Base-by-base conservation (phyloP, 352 stramenopile species). In the Phytophthora litchii region DNA sequence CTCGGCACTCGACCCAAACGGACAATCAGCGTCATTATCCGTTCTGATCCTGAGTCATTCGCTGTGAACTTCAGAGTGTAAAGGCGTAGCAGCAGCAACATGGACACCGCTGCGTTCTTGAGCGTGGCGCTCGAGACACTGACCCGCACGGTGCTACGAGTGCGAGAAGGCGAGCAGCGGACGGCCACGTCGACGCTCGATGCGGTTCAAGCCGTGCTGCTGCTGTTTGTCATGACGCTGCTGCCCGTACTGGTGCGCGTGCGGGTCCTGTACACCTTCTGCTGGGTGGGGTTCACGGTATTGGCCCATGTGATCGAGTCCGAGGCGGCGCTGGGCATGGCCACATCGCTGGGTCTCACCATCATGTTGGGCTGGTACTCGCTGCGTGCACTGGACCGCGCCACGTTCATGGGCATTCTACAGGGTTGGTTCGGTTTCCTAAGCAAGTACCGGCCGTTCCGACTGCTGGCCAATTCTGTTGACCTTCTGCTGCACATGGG, bases 351-450 rank as follows among this genome's bases (percentile, higher is more conserved):
- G 11, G 69, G 75, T 5, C 56, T 80, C 50, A 77, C 75, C 46
- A 80, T 84, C 47, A 84, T 84, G 75, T 74, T 81, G 58, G 70
- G 72, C 25, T 84, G 75, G 75, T 84, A 81, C 55, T 76, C 72
- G 48, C 60, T 84, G 38, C 75, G 75, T 3, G 38, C 56, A 17
- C 25, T 81, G 29, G 75, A 84, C 44, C 52, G 65, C 8, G 65
- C 67, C 19, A 72, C 75, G 31, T 84, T 84, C 69, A 67, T 65
- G 43, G 72, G 67, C 21, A 77, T 84, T 16, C 32, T 84, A 49
- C 68, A 79, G 38, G 72, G 72, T 46, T 78, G 73, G 72, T 78
- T 80, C 49, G 75, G 75, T 34, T 67, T 76, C 47, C 34, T 79
- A 13, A 77, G 70, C 42, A 70, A 72, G 36, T 76, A 72, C 50